A percentile compares a stretch with the other conserved stretches of the same genome.
Evolutionary conservation across 2,329 filamentous ascomycete species (phyloP).

Genomic region (Plenodomus biglobosus): DNA sequence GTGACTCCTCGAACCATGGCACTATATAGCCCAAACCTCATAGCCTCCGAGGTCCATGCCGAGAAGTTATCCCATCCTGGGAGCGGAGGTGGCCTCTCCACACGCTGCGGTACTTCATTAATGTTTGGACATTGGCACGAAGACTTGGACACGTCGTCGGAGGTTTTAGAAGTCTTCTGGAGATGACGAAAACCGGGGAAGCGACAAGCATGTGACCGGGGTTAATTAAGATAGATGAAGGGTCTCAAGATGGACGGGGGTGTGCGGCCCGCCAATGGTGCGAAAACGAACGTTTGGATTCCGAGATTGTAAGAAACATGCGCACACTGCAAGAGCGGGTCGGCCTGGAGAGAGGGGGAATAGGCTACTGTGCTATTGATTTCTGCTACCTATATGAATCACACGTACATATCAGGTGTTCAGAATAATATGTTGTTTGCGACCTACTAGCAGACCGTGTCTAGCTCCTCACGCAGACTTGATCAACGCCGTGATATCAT

Average conservation of each 20-base stretch:
- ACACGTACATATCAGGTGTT: not conserved
- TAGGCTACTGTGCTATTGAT: not conserved
- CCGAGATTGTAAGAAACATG: not conserved
- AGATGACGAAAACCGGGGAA: constrained; percentile 1
- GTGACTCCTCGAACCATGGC: not conserved
- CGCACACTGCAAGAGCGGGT: not conserved
- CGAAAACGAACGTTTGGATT: not conserved
- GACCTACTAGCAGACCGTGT: not conserved
- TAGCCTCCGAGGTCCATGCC: not conserved
- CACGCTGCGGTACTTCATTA: not conserved
- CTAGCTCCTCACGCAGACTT: constrained; percentile 17
- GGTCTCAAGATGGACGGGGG: constrained; percentile 2
- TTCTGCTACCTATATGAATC: not conserved
- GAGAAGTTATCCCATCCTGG: not conserved
- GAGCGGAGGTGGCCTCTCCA: not conserved
- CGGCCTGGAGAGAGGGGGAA: not conserved
- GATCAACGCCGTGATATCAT: constrained; percentile 67
- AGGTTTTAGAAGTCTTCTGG: not conserved
- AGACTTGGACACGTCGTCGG: not conserved
- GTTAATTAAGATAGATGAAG: constrained; percentile 11
- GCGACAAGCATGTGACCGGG: constrained; percentile 1
- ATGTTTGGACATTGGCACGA: constrained; percentile 4
- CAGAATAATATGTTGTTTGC: not conserved
- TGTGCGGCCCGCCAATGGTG: constrained; percentile 7
- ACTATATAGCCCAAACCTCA: not conserved